Percentiles rank a stretch among this genome's conserved stretches.
phyloP scores from a whole-genome alignment of 1,284 basidiomycete genomes.

The Coniophora puteana region DNA sequence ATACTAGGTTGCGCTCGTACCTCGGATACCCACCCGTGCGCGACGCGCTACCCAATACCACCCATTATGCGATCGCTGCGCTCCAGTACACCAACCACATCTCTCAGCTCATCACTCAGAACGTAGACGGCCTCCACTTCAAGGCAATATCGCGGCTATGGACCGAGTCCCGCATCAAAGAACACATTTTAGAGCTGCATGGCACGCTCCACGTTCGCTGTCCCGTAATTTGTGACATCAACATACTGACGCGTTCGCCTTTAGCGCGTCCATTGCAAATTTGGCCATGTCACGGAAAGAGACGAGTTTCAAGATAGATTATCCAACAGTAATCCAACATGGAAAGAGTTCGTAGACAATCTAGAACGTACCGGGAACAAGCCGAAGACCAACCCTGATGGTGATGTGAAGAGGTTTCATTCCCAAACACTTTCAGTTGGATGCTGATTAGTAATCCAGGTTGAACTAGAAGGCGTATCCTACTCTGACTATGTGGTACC shows the following conservation, averaged over 20 bases:
- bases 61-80: slow-evolving; percentile 82
- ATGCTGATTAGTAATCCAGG: slow-evolving; percentile 37
- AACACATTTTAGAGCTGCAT: slow-evolving; percentile 79
- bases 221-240: not conserved
- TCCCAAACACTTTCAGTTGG: too few relatives aligned
- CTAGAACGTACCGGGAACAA: slow-evolving; percentile 60
- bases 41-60: slow-evolving; percentile 79
- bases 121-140: slow-evolving; percentile 88
- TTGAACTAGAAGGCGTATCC: slow-evolving; percentile 74
- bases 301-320: slow-evolving; percentile 74
- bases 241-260: slow-evolving; percentile 5
- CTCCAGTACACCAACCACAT: slow-evolving; percentile 69
- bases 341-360: slow-evolving; percentile 70
- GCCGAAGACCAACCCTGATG: slow-evolving; percentile 87
- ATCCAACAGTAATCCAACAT: slow-evolving; percentile 71
- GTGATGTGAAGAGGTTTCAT: too few relatives aligned
- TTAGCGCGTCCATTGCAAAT: slow-evolving; percentile 72
- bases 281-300: slow-evolving; percentile 65
- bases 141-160: slow-evolving; percentile 54
- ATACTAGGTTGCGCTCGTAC: slow-evolving; percentile 75
- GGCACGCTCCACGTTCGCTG: slow-evolving; percentile 74
- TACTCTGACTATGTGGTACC: slow-evolving; percentile 82
- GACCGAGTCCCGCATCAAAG: slow-evolving; percentile 32
- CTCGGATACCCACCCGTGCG: slow-evolving; percentile 81
- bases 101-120: slow-evolving; percentile 80